Evolutionary conservation across 2,329 filamentous ascomycete species (phyloP).

Genomic region (Colletotrichum tropicicola): DNA sequence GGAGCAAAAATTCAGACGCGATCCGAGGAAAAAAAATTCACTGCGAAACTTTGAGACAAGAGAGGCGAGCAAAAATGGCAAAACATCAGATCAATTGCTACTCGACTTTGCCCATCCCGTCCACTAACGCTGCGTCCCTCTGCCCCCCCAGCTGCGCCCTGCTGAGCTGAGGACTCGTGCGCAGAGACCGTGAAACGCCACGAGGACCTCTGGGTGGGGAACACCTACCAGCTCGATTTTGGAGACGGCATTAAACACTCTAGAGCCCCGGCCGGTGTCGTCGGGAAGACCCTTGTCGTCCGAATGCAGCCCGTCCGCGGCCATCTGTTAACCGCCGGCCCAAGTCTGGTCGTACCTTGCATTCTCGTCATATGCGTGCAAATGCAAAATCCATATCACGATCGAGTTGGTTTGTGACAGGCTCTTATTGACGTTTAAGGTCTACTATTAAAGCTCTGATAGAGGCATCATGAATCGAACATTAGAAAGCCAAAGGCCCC

Average conservation of each 20-base stretch:
- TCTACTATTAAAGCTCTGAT: constrained; percentile 1
- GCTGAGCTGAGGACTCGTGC: constrained; percentile 18
- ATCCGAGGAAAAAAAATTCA: background rate
- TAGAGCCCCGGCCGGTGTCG: background rate
- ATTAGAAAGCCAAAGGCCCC: background rate
- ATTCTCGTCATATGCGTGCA: background rate
- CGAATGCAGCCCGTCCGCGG: constrained; percentile 1
- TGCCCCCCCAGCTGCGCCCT: background rate
- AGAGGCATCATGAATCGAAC: background rate
- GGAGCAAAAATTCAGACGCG: background rate
- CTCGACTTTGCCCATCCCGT: background rate
- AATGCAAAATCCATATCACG: background rate
- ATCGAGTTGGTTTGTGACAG: background rate
- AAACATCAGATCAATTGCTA: constrained; percentile 21
- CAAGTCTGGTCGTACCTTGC: background rate
- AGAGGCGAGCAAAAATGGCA: background rate
- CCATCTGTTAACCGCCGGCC: background rate
- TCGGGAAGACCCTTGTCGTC: constrained; percentile 26
- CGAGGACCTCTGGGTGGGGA: constrained; percentile 11
- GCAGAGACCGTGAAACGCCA: constrained; percentile 27
- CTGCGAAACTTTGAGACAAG: background rate
- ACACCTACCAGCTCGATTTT: background rate
- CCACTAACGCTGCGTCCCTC: background rate
- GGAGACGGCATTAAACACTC: constrained; percentile 1
- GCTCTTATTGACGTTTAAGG: background rate